phyloP scores from a whole-genome alignment of 1,284 basidiomycete species.

The Rhodotorula glutinis region DNA sequence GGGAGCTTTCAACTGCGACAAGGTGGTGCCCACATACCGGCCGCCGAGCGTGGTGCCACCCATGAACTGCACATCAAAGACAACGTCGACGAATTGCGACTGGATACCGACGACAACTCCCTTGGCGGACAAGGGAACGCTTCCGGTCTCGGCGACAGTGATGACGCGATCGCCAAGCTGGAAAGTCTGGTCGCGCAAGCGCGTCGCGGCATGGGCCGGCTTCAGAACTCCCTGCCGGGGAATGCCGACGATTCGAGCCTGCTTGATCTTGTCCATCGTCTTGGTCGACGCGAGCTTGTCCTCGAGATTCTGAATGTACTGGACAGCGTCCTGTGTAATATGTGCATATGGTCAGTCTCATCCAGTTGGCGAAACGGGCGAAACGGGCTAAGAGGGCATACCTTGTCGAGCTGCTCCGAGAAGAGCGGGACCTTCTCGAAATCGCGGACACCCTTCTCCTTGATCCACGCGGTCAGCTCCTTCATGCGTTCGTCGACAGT shows the following conservation, averaged over 20 bases:
- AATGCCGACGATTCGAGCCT: slow-evolving; percentile 82
- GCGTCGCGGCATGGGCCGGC: slow-evolving; percentile 83
- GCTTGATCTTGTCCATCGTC: slow-evolving; percentile 67
- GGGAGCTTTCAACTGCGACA: too few species aligned
- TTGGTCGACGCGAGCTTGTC: slow-evolving; percentile 64
- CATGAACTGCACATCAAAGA: slow-evolving; percentile 95
- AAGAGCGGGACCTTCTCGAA: slow-evolving; percentile 90
- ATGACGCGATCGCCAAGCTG: slow-evolving; percentile 89
- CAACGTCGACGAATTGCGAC: slow-evolving; percentile 84
- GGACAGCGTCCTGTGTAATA: slow-evolving; percentile 63
- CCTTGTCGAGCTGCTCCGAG: slow-evolving; percentile 86
- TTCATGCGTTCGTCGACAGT: slow-evolving; percentile 69
- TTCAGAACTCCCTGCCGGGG: slow-evolving; percentile 94
- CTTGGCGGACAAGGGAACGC: slow-evolving; percentile 84
- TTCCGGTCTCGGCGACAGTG: slow-evolving; percentile 90
- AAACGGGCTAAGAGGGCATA: slow-evolving; percentile 44
- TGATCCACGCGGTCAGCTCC: slow-evolving; percentile 82
- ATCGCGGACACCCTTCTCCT: slow-evolving; percentile 77
- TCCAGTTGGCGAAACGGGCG: background rate
- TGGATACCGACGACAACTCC: slow-evolving; percentile 90
- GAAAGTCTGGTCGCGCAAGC: slow-evolving; percentile 87
- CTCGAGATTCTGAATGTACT: slow-evolving; percentile 70
- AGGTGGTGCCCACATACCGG: too few species aligned
- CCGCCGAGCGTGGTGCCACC: slow-evolving; percentile 83
- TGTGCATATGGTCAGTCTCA: background rate